These are phyloP conservation scores for Suillus variegatus DNA, from an alignment of 768 basidiomycete species.

Conservation along the genomic window DNA sequence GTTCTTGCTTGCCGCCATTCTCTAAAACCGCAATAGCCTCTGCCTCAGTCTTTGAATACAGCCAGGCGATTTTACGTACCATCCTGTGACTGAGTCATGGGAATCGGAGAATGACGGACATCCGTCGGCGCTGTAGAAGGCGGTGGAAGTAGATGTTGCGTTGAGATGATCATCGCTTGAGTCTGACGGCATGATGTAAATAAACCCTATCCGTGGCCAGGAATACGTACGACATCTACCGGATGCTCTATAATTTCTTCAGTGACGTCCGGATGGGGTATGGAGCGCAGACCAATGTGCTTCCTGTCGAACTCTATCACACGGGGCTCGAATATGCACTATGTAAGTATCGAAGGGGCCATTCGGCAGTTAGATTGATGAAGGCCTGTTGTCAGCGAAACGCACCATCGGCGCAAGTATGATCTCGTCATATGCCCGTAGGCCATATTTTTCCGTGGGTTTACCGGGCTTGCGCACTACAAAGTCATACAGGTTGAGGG, in stretches of 20 bases:
- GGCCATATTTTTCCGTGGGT: constrained; percentile 81
- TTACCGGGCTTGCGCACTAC: constrained; percentile 76
- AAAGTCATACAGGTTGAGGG: constrained; percentile 89
- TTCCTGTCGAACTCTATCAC: constrained; percentile 89
- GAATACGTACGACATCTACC: constrained; percentile 48
- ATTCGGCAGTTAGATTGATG: background rate
- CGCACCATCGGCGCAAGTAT: constrained; percentile 92
- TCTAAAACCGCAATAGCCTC: constrained; percentile 27
- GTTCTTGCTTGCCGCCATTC: constrained; percentile 33
- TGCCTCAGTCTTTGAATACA: constrained; percentile 9
- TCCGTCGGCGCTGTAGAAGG: constrained; percentile 26
- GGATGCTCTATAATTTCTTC: constrained; percentile 72
- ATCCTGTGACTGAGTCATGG: constrained; percentile 27
- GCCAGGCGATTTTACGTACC: constrained; percentile 17
- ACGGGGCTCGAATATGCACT: constrained; percentile 94
- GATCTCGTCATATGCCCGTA: constrained; percentile 93
- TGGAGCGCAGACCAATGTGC: constrained; percentile 47
- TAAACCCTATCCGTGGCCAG: constrained; percentile 1
- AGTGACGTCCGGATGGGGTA: constrained; percentile 61
- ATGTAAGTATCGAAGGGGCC: background rate
- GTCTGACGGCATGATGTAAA: constrained; percentile 51
- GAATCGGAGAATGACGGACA: constrained; percentile 23
- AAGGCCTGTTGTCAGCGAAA: constrained; percentile 9
- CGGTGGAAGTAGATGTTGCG: constrained; percentile 69
- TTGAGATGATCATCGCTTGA: constrained; percentile 88